Base-by-base conservation (phyloP, 345 rosid genomes). In the Conringia planisiliqua region DNA sequence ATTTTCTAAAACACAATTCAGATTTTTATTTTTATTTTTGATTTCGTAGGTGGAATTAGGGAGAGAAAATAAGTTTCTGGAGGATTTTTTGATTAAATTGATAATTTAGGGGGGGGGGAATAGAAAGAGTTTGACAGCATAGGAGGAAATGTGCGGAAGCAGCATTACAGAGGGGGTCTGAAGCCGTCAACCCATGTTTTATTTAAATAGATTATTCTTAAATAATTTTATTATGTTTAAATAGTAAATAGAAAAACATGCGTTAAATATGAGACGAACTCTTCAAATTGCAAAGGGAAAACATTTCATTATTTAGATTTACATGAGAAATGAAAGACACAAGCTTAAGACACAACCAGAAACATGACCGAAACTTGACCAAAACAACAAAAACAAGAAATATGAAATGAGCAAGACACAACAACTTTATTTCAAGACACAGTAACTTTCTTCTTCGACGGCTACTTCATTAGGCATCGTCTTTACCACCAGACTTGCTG, bases 401-500 rank as follows among this genome's bases (percentile, higher is more conserved):
- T 33, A 33, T n/a, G 17, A 32, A 44, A 70, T n/a, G 46, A 43
- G 35, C 5, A 44, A 3, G 4, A 27, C 3, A 27, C 30, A 27
- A 70, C 46, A 58, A 59, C 57, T 20, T 33, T 33, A 46, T 46
- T 70, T 29, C 7, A 42, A 40, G 48, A 68, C 38, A 27, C 22
- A 24, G 1, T 2, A 9, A 3, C 6, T 30, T 30, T 5, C 38
- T 44, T 32, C 50, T 70, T 58, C 35, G n/a, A 20, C 16, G 24
- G 44, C 6, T 30, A 24, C 56, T 70, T 71, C 75, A 60, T 35
- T 47, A 62, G 27, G 48, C 50, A 71, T 26, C 18, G 27, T 33
- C 47, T 11, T 13, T 33, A 14, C 66, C 67, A 47, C 18, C 58
- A 71, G 38, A 26, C 27, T 46, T 60, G 67, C 18, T 58, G 46